Percentiles rank a stretch among this genome's conserved stretches.
Conservation (phyloP, 2,329 filamentous ascomycete genomes). For the Pseudocercospora pini-densiflorae region DNA sequence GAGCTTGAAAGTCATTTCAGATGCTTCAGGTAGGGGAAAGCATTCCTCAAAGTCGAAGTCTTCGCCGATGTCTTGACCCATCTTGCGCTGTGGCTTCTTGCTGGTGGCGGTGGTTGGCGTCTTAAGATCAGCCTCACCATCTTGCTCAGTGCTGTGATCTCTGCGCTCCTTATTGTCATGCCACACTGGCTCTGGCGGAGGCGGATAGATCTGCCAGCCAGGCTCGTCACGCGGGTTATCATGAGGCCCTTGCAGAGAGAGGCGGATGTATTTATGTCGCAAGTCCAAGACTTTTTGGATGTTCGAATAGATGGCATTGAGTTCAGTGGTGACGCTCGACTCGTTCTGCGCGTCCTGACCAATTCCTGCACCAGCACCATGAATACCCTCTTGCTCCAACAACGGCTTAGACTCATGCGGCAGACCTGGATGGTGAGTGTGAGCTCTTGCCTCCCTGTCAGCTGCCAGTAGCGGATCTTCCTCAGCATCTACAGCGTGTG, state of each 20-base stretch:
- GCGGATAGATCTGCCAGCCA: conserved; percentile 86
- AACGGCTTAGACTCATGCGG: conserved; percentile 62
- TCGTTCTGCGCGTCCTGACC: conserved; percentile 72
- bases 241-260: conserved; percentile 79
- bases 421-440: conserved; percentile 55
- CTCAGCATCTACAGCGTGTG: conserved; percentile 13
- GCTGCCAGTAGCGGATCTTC: conserved; percentile 46
- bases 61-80: conserved; percentile 86
- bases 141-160: conserved; percentile 23
- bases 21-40: conserved; percentile 71
- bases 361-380: conserved; percentile 63
- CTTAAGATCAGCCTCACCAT: conserved; percentile 20
- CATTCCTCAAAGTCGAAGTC: conserved; percentile 86
- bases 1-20: conserved; percentile 75
- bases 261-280: conserved; percentile 82
- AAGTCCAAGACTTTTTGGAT: conserved; percentile 89
- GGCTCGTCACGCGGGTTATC: conserved; percentile 89
- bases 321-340: conserved; percentile 79
- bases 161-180: conserved; percentile 47
- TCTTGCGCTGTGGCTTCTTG: conserved; percentile 68
- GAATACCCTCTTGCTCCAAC: conserved; percentile 58
- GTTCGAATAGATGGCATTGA: conserved; percentile 84
- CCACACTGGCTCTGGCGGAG: conserved; percentile 91
- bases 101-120: conserved; percentile 31
- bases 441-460: conserved; percentile 54